Evolutionary conservation across 768 basidiomycete genomes (phyloP), one percentile per base, ranked within the genome.

Genomic region (Mycena sanguinolenta): DNA sequence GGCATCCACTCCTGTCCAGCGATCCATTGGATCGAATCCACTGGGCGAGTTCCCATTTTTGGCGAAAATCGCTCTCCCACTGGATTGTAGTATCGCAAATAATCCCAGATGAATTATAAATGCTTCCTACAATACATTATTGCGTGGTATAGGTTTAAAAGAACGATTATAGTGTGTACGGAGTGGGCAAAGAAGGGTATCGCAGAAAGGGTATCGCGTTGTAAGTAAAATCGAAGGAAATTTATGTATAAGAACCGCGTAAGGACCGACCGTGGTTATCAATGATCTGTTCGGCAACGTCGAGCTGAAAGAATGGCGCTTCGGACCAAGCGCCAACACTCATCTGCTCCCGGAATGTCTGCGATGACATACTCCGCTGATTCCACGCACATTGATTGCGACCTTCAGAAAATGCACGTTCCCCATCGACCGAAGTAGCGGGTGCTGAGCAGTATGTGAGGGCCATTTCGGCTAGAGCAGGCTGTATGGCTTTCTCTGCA

Each of bases 311-410:
- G 28, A 71, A 71, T 14, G 70, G 70, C 2, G 64, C 70, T 1
- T 57, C 58, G 10, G 27, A 59, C 69, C 64, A 70, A 23, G 69
- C 21, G 10, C 70, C 70, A 9, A 71, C 27, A 13, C 63, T 60
- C 70, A 71, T 71, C 50, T 71, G 70, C 39, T 71, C 64, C 7
- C 70, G 70, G 52, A 71, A 71, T 3, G 70, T 65, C 64, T 71
- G 64, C 30, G 70, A 71, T 3, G 70, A 71, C 70, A 71, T 71
- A 17, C 58, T 55, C 19, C 42, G 64, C 23, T 71, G 70, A n/a
- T 71, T 71, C 70, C 70, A 66, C 14, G 58, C 50, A 13, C 53
- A 61, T 49, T 71, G 70, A 42, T 71, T 71, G 1, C 70, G 65
- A 2, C 70, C 70, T 23, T 71, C 70, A 23, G 70, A 71, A 42